Evolutionary conservation across 306 rosid genomes (phyloP).

Genomic region (Dalbergia oliveri): DNA sequence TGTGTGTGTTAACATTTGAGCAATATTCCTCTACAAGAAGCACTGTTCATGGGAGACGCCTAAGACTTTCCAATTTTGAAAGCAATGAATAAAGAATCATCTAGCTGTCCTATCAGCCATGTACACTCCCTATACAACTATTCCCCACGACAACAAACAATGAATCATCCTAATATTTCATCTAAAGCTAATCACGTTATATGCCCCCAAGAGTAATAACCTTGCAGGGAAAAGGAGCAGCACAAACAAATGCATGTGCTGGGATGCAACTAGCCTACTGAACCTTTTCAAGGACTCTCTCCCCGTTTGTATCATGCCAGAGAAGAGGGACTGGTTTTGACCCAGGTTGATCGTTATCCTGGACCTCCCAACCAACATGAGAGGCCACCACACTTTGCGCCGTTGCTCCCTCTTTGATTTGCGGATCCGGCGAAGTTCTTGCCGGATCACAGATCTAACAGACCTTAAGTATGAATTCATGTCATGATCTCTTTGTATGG

Average conservation of each 20-base stretch:
- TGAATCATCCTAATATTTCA: constrained; percentile 42
- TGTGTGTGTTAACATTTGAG: constrained; percentile 6
- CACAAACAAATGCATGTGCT: constrained; percentile 82
- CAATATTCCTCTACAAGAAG: constrained; percentile 26
- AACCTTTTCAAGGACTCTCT: constrained; percentile 75
- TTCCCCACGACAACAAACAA: constrained; percentile 39
- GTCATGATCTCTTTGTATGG: constrained; percentile 91
- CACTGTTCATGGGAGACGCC: constrained; percentile 14
- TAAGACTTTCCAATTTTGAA: constrained; percentile 38
- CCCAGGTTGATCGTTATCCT: constrained; percentile 51
- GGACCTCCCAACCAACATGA: constrained; percentile 61
- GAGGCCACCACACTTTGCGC: constrained; percentile 83
- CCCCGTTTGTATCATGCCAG: constrained; percentile 69
- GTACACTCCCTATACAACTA: constrained; percentile 50
- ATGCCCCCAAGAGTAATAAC: constrained; percentile 65
- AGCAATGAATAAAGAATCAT: constrained; percentile 85
- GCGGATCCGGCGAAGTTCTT: constrained; percentile 70
- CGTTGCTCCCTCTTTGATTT: constrained; percentile 71
- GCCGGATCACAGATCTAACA: constrained; percentile 75
- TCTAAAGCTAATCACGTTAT: constrained; percentile 50
- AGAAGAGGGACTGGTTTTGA: constrained; percentile 62
- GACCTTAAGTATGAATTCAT: constrained; percentile 79
- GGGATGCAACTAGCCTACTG: constrained; percentile 81
- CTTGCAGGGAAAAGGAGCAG: constrained; percentile 73
- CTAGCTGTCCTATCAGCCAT: constrained; percentile 51